A percentile compares a stretch with the other conserved stretches of the same genome.
Evolutionary conservation across 495 filamentous ascomycete genomes (phyloP).

Genomic region (Glutinoglossum americanum): DNA sequence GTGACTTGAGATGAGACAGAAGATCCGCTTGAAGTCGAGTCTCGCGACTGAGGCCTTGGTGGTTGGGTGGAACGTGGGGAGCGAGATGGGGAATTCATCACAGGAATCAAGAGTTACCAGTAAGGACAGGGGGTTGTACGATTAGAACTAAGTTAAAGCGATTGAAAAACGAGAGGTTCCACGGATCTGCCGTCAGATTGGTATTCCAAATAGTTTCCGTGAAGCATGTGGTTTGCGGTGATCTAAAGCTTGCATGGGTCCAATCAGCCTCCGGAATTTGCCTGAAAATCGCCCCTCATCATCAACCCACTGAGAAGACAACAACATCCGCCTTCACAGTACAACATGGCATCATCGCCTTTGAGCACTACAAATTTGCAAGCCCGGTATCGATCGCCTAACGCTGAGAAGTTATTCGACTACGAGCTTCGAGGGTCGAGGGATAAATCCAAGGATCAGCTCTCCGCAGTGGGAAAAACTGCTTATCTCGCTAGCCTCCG

Average conservation of each 20-base stretch:
- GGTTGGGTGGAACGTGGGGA: background rate
- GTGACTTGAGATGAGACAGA: conserved; percentile 10
- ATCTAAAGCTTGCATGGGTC: background rate
- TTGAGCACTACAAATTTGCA: background rate
- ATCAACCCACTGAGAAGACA: background rate
- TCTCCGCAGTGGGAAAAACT: conserved; percentile 25
- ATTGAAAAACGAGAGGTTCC: background rate
- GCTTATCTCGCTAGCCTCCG: conserved; percentile 47
- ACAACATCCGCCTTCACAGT: background rate
- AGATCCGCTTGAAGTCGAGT: conserved; percentile 11
- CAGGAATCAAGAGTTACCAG: background rate
- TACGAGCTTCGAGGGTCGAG: background rate
- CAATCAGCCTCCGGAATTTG: background rate
- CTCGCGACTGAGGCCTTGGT: conserved; percentile 1
- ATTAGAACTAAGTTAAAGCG: background rate
- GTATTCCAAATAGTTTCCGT: background rate
- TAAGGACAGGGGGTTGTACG: background rate
- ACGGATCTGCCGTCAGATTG: background rate
- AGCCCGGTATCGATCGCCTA: background rate
- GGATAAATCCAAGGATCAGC: background rate
- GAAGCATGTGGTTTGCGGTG: background rate
- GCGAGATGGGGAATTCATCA: background rate
- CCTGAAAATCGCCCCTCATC: background rate
- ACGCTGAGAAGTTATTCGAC: background rate
- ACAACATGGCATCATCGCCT: background rate